A percentile compares a stretch with the other conserved stretches of the same genome.
These are phyloP conservation scores for Dendrocalamus sinicus DNA, from an alignment of 176 grass and related monocot species.

Conservation along the genomic window DNA sequence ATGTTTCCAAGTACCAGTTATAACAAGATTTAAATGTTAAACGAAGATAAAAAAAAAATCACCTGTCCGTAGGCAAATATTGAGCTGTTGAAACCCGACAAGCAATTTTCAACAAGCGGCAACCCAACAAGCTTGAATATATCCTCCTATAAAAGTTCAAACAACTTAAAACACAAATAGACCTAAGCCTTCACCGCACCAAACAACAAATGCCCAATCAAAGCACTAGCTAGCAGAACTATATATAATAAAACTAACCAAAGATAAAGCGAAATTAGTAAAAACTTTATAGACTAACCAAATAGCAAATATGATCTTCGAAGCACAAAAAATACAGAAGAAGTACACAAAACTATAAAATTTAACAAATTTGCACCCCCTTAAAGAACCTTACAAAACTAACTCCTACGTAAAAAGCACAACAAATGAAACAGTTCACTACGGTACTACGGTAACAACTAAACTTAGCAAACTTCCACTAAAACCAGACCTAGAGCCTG, in stretches of 20 bases:
- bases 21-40: constrained; percentile 26
- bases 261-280: constrained; percentile 7
- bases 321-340: neutral
- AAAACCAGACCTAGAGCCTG: neutral
- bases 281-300: neutral
- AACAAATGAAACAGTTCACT: neutral
- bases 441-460: neutral
- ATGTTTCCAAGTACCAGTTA: constrained; percentile 16
- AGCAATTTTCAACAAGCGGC: constrained; percentile 92
- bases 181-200: neutral
- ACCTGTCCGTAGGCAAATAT: constrained; percentile 99
- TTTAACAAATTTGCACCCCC: neutral
- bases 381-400: neutral
- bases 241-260: constrained; percentile 6
- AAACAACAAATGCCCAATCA: constrained; percentile 12
- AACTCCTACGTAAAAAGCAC: neutral
- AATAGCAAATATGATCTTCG: neutral
- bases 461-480: neutral
- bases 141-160: constrained; percentile 65
- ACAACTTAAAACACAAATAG: constrained; percentile 34
- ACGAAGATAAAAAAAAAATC: constrained; percentile 11
- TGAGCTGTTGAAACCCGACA: constrained; percentile 95
- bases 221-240: neutral
- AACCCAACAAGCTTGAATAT: constrained; percentile 84
- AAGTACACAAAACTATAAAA: neutral